These are phyloP conservation scores for Daedaleopsis sinensis DNA, from an alignment of 768 basidiomycete species.

Conservation along the genomic window DNA sequence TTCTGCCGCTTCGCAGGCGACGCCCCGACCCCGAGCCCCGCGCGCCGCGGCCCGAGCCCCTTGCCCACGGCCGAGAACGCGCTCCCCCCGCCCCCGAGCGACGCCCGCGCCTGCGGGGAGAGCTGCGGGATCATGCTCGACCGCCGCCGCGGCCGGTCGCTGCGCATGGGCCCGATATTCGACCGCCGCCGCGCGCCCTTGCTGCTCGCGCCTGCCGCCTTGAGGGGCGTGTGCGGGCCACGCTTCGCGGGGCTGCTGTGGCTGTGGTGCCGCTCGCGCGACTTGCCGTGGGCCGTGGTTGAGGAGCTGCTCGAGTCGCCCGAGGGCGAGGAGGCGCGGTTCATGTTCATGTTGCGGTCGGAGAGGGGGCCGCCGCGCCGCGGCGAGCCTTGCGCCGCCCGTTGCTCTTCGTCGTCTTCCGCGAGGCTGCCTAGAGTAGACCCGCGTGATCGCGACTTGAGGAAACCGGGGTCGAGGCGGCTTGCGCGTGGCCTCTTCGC, in stretches of 20 bases:
- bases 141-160: conserved; percentile 71
- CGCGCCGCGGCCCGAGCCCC: conserved; percentile 40
- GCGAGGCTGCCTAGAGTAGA: conserved; percentile 63
- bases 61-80: conserved; percentile 15
- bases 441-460: conserved; percentile 50
- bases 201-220: conserved; percentile 36
- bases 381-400: conserved; percentile 29
- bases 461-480: conserved; percentile 70
- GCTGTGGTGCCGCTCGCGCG: conserved; percentile 32
- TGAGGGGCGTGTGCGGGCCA: conserved; percentile 51
- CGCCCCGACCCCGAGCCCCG: conserved; percentile 36
- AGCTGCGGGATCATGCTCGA: conserved; percentile 83
- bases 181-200: conserved; percentile 63
- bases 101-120: conserved; percentile 47
- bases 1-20: conserved; percentile 66
- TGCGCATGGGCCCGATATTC: conserved; percentile 74
- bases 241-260: conserved; percentile 52
- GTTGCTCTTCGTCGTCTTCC: conserved; percentile 67
- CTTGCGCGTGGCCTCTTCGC: conserved; percentile 60
- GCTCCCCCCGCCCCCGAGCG: conserved; percentile 32
- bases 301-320: conserved; percentile 31
- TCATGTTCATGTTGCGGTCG: conserved; percentile 75
- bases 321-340: conserved; percentile 42
- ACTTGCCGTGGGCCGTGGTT: conserved; percentile 32
- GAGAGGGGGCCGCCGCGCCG: conserved; percentile 47